Conservation (phyloP, 257 asterid species). For the Jasminum sambac region DNA sequence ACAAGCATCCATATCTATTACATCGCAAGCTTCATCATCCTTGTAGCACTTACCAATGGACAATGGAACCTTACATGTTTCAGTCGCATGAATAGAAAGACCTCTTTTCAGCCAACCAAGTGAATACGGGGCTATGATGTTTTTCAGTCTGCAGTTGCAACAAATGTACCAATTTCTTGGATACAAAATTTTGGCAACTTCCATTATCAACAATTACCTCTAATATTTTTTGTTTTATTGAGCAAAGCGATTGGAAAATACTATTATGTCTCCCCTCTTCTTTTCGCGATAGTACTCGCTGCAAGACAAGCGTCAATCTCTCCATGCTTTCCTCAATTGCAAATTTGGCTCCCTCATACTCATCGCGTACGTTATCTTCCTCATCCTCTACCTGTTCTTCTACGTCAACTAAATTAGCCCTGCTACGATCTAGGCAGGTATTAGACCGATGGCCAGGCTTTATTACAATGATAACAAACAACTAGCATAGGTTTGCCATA, state of each 20-base stretch:
- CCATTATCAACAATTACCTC: neutral
- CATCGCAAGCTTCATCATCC: too few species aligned
- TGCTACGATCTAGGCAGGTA: too few species aligned
- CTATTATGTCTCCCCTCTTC: neutral
- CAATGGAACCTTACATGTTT: too few species aligned
- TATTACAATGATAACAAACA: too few species aligned
- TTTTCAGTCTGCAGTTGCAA: neutral
- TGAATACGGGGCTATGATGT: too few species aligned
- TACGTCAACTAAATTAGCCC: neutral
- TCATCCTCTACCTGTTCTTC: neutral
- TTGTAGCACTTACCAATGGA: too few species aligned
- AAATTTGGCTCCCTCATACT: too few species aligned
- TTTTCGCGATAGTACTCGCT: neutral
- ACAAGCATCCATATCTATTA: too few species aligned
- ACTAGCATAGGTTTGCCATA: too few species aligned
- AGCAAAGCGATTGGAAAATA: neutral
- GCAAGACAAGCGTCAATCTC: neutral
- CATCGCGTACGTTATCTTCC: neutral
- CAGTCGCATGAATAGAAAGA: too few species aligned
- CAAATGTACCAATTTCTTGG: neutral
- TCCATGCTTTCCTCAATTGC: neutral
- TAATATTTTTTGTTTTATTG: neutral
- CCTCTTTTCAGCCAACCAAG: too few species aligned
- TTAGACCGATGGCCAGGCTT: too few species aligned
- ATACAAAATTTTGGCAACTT: neutral